Base-by-base conservation (phyloP, 177 flowering plant species). In the Vitis hybrid region DNA sequence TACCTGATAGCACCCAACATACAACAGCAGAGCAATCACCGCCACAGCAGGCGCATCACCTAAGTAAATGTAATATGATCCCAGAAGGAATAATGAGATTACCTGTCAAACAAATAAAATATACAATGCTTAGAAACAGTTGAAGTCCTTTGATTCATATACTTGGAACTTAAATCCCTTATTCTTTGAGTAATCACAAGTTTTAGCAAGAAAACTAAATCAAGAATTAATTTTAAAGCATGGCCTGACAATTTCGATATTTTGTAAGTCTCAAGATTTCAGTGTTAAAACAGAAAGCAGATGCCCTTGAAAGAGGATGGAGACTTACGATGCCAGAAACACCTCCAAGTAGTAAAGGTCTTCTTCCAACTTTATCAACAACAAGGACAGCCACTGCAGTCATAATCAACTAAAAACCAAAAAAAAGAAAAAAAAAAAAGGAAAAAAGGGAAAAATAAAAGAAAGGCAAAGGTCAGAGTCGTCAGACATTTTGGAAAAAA, bases 1-100 rank as follows among this genome's bases (percentile, higher is more conserved):
- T 82, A 94, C 99, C 98, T 95, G 99, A 76, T 95, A 95, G 81
- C 97, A 90, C 12, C 98, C 94, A 62, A 93, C 98, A 72, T 95
- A 95, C 62, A 90, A 66, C 52, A 95, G 84, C 72, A 95, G 77
- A 46, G 90, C 98, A 78, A 79, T 80, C 24, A 95, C 99, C 79
- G 99, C 99, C 57, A 92, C 81, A 61, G 77, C 75, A 2, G 94
- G 87, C 21, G 78, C 80, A 71, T 82, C 63, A 76, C 73, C 86
- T 70, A 90, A 71, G 82, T 86, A 91, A 68, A 84, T 76, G 84
- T 95, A 95, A 80, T 91, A 95, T 51, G 97, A 88, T 67, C 98
- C 92, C 74, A 95, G 81, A 66, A 93, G 87, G 80, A 95, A 84
- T 51, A 95, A 78, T 41, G 99, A 89, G 67, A 95, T 59, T 10